Evolutionary conservation across 345 rosid genomes (phyloP), one percentile per base, ranked within the genome.

Genomic region (Excoecaria cochinchinensis): DNA sequence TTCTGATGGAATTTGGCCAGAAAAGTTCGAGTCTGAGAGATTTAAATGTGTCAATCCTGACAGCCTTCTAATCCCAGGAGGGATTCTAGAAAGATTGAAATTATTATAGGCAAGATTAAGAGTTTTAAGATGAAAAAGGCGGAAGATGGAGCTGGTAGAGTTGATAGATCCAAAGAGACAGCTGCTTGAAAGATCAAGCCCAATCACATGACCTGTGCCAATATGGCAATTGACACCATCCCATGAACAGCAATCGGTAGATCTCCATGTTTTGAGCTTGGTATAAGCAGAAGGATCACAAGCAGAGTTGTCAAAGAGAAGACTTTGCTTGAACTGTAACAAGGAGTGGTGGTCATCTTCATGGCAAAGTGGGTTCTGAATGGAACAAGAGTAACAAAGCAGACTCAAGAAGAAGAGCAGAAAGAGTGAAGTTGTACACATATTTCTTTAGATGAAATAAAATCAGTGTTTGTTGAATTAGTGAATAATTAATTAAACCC

Each of bases 231-330:
- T 1, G 38, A 59, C 63, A 59, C 63, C 63, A 59, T 59, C 36
- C 63, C 63, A 59, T 24, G 63, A 59, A 38, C 63, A 59, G 63
- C 63, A 59, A 59, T 24, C 36, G 63, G 15, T 59, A 24, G 38
- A 16, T 8, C 24, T 10, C 63, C 63, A 59, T 6, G 63, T 7
- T 13, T 1, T 11, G 12, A 59, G 1, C 63, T 59, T 59, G 11
- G 36, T 11, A 22, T 22, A 59, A 59, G 14, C 39, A 24, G 63
- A 9, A 59, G 12, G 14, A 21, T 59, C 14, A 9, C 63, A 59
- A 4, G 48, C 48, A 44, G 5, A 44, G 10, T 44, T 6, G 16
- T 59, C 38, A 1, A 59, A 2, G 16, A 4, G 14, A 3, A 21
- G 10, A 38, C 63, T 59, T 59, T 59, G 15, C 16, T 59, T 59